These are phyloP conservation scores for Bacterosira constricta DNA, from an alignment of 108 stramenopile species.

Conservation along the genomic window DNA sequence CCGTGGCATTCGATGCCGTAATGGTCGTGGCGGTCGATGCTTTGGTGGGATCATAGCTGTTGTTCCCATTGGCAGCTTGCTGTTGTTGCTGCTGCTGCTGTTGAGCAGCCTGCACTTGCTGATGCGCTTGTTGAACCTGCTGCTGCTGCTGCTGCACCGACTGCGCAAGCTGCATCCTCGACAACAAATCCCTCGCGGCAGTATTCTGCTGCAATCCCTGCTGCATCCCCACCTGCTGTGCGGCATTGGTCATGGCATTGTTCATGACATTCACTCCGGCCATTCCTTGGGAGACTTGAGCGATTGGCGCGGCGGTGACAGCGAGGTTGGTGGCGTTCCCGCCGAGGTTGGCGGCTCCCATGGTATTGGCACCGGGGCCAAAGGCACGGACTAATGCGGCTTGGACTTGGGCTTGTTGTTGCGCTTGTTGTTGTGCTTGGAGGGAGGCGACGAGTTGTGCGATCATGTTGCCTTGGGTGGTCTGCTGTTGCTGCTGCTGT, in stretches of 20 bases:
- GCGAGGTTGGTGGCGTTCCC: neutral
- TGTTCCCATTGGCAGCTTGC: too few species aligned
- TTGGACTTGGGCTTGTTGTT: constrained; percentile 41
- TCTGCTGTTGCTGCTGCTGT: neutral
- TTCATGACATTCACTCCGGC: neutral
- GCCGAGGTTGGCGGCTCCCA: neutral
- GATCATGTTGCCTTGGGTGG: constrained; percentile 9
- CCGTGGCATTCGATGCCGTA: neutral
- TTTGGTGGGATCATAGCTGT: too few species aligned
- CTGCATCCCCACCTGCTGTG: neutral
- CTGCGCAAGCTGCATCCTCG: constrained; percentile 31
- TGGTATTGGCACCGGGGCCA: constrained; percentile 10
- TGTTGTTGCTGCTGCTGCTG: neutral
- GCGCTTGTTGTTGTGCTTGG: constrained; percentile 38
- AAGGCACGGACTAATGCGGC: constrained; percentile 33
- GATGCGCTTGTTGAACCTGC: too few species aligned
- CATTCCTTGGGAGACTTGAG: too few species aligned
- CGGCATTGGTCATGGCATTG: neutral
- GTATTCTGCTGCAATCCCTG: neutral
- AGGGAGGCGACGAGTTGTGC: constrained; percentile 41
- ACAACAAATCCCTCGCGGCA: constrained; percentile 15
- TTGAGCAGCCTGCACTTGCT: too few species aligned
- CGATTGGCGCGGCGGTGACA: neutral
- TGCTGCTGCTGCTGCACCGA: constrained; percentile 5
- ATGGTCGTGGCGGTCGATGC: neutral